phyloP scores from a whole-genome alignment of 495 filamentous ascomycete genomes.

The Chaetomidium leptoderma region DNA sequence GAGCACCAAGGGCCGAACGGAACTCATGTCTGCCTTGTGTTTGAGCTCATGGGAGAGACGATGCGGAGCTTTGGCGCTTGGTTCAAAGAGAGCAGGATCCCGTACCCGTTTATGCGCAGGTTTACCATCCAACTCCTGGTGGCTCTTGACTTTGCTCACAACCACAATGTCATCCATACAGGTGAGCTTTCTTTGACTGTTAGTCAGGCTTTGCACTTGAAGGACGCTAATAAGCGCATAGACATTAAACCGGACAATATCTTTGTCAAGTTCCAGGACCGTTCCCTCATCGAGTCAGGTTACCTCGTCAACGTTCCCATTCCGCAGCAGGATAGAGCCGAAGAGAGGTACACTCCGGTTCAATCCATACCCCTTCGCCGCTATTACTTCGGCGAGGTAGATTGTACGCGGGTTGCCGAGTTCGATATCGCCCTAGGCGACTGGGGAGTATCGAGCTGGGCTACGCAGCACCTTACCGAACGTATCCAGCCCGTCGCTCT shows the following conservation, averaged over 20 bases:
- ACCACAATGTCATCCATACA: slow-evolving; percentile 14
- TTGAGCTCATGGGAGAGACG: slow-evolving; percentile 43
- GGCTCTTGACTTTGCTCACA: slow-evolving; percentile 17
- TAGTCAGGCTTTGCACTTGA: too few species aligned
- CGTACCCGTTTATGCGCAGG: slow-evolving; percentile 6
- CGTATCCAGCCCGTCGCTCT: slow-evolving; percentile 31
- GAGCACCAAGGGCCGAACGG: slow-evolving; percentile 47
- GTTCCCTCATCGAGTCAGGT: slow-evolving; percentile 7
- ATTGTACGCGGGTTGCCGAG: background rate
- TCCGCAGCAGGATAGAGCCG: slow-evolving; percentile 17
- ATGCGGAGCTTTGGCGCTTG: slow-evolving; percentile 8
- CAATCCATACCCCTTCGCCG: slow-evolving; percentile 4
- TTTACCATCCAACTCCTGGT: slow-evolving; percentile 12
- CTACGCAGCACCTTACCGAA: slow-evolving; percentile 25
- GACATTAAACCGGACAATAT: slow-evolving; percentile 24
- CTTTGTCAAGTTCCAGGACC: slow-evolving; percentile 19
- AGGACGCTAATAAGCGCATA: background rate
- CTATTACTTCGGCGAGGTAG: slow-evolving; percentile 15
- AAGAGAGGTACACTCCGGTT: slow-evolving; percentile 15
- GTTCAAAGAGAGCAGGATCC: slow-evolving; percentile 10
- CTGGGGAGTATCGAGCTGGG: slow-evolving; percentile 32
- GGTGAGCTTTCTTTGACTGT: slow-evolving; percentile 1
- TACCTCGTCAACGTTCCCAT: slow-evolving; percentile 9
- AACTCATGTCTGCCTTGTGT: slow-evolving; percentile 46
- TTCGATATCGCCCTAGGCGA: slow-evolving; percentile 28